Evolutionary conservation across 345 rosid species (phyloP), one percentile per base, ranked within the genome.

Genomic region (Viola odorata): DNA sequence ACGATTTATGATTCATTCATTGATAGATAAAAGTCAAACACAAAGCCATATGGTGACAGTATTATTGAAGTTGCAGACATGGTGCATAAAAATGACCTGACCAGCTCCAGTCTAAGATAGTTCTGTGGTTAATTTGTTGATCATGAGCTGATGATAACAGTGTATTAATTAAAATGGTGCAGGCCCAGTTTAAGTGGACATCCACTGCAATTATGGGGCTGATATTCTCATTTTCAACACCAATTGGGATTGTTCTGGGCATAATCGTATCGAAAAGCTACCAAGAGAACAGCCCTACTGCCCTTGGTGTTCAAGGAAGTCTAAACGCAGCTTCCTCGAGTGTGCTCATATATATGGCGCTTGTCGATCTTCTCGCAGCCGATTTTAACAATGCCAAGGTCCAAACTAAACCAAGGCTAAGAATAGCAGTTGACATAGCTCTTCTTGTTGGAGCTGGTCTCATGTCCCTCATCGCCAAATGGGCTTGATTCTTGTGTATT

Each of bases 221-320:
- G 14, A 77, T 82, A 17, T 79, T 79, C 72, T 79, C 82, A 5
- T 50, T 63, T n/a, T 77, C 84, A 8, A 79, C 84, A 4, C 86
- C 83, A 8, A n/a, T 58, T 6, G 84, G 84, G 23, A 74, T 82
- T 41, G 73, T 1, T 15, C 16, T 79, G 1, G 86, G 82, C 6
- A 72, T 82, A 58, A 70, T 71, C 3, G 57, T 79, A 41, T 58
- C 80, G 7, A 72, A 70, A 6, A 66, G 44, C 7, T 77, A 79
- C 51, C 42, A 73, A 40, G 72, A 69, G 3, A 60, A 37, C 8
- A 77, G 82, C 16, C 77, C 83, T 1, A 75, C 68, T 3, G 73
- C 84, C 0, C 68, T 79, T 13, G 75, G 77, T 42, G 80, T 82
- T 45, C 73, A 76, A 7, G 81, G 83, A 49, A 14, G 76, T 6